Evolutionary conservation across 1,284 basidiomycete species (phyloP), one percentile per base, ranked within the genome.

Genomic region (Farysia itapuensis): DNA sequence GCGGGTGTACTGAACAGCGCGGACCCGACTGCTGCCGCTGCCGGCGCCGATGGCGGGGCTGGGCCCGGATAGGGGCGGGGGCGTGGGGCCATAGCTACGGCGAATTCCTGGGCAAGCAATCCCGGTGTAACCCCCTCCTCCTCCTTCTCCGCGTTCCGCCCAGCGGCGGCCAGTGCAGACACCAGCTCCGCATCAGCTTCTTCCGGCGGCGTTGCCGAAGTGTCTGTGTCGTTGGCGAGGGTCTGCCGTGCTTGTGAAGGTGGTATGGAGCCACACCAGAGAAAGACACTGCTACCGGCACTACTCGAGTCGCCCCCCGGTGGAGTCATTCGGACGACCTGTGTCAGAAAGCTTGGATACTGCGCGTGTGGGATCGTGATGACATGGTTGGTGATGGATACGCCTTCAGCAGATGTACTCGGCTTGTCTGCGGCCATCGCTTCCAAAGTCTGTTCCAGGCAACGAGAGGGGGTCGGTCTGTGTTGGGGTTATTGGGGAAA

Each of bases 81-180:
- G 31, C 22, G 24, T 26, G 35, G 3, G 34, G 26, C 14, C 43
- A 70, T 59, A n/a, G 64, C 54, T 7, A 67, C 57, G 12, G 49
- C 39, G 32, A 60, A 63, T 20, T 70, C 67, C 5, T 30, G 5
- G 2, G 45, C 35, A 1, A 67, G 45, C 13, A 25, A 14, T 3
- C 48, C 46, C 8, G 23, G 14, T 4, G 37, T 19, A 14, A 9
- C 31, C 8, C n/a, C 15, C 9, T 11, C 9, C 9, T 28, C 26
- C 18, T 19, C 11, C 18, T 9, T 9, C 18, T 9, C 11, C 18
- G 31, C 18, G 31, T 13, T 9, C 8, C 57, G 49, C 4, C 46
- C 46, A 4, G 58, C 33, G 5, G 36, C 44, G 3, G 15, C 20
- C 2, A 52, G 42, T 14, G 63, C 63, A 2, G 33, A 37, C 9